A percentile compares a stretch with the other conserved stretches of the same genome.
Conservation (phyloP, 2,329 filamentous ascomycete genomes). For the Aspergillus fructus region DNA sequence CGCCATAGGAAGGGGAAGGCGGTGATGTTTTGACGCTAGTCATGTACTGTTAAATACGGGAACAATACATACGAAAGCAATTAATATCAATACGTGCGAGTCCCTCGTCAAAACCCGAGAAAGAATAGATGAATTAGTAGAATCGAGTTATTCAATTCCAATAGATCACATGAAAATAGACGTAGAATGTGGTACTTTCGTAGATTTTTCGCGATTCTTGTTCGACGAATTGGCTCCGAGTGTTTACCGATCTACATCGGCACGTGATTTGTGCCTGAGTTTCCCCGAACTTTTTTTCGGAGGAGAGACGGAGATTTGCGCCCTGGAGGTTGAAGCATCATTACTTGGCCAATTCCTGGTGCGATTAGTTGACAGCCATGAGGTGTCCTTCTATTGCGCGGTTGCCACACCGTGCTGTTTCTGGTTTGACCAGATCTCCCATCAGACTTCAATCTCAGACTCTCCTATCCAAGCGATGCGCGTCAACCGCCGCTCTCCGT, state of each 20-base stretch:
- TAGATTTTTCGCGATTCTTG: not conserved
- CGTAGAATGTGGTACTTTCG: not conserved
- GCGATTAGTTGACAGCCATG: constrained; percentile 35
- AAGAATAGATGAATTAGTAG: not conserved
- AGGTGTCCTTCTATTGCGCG: constrained; percentile 43
- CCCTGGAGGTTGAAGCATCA: constrained; percentile 20
- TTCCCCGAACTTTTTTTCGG: constrained; percentile 39
- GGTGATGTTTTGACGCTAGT: not conserved
- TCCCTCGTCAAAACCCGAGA: not conserved
- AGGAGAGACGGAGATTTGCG: constrained; percentile 25
- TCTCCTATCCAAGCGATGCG: constrained; percentile 40
- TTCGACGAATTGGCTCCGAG: constrained; percentile 1
- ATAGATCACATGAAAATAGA: not conserved
- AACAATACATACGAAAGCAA: not conserved
- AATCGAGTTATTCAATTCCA: not conserved
- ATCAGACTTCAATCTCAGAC: constrained; percentile 35
- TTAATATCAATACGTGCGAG: not conserved
- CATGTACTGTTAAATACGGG: not conserved
- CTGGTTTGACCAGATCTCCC: constrained; percentile 35
- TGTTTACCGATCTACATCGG: constrained; percentile 12
- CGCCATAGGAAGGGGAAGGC: constrained; percentile 9
- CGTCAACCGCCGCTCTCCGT: constrained; percentile 37
- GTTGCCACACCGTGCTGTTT: constrained; percentile 39
- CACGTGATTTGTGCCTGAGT: constrained; percentile 38
- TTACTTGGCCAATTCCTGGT: constrained; percentile 25